phyloP scores from a whole-genome alignment of 2,329 filamentous ascomycete genomes.

The Venturia nashicola region DNA sequence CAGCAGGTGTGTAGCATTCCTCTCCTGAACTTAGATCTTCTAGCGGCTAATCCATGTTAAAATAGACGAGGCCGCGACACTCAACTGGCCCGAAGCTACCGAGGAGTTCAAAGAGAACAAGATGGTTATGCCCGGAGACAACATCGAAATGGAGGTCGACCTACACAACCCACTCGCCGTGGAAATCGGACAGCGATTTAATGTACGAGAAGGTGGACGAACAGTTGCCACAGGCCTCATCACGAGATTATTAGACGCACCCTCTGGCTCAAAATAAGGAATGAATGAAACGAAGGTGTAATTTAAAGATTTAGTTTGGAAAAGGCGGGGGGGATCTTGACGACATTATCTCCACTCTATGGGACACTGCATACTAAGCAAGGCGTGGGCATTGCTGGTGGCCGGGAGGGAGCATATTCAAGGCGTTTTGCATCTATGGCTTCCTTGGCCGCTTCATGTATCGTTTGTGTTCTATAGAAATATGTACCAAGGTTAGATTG shows the following conservation, averaged over 20 bases:
- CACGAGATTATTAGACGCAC: slow-evolving; percentile 23
- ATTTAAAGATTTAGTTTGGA: neutral
- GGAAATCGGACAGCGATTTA: slow-evolving; percentile 90
- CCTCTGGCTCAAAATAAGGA: neutral
- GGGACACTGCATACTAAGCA: neutral
- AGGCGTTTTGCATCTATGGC: slow-evolving; percentile 1
- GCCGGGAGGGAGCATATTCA: neutral
- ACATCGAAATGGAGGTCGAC: slow-evolving; percentile 90
- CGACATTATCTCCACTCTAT: slow-evolving; percentile 3
- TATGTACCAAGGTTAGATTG: neutral
- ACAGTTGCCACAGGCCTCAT: slow-evolving; percentile 29
- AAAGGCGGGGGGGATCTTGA: neutral
- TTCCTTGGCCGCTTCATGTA: neutral
- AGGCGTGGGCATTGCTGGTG: neutral
- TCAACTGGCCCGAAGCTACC: slow-evolving; percentile 77
- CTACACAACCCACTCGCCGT: slow-evolving; percentile 77
- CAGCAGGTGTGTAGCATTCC: slow-evolving; percentile 54
- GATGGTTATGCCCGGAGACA: slow-evolving; percentile 97
- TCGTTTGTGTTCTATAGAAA: neutral
- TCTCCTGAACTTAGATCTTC: neutral
- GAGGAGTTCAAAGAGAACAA: slow-evolving; percentile 54
- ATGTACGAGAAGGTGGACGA: slow-evolving; percentile 91
- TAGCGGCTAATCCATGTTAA: neutral
- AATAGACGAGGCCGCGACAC: slow-evolving; percentile 53
- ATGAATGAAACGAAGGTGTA: neutral